These are phyloP conservation scores for Dentipellis fragilis DNA, from an alignment of 768 basidiomycete genomes.

Conservation along the genomic window DNA sequence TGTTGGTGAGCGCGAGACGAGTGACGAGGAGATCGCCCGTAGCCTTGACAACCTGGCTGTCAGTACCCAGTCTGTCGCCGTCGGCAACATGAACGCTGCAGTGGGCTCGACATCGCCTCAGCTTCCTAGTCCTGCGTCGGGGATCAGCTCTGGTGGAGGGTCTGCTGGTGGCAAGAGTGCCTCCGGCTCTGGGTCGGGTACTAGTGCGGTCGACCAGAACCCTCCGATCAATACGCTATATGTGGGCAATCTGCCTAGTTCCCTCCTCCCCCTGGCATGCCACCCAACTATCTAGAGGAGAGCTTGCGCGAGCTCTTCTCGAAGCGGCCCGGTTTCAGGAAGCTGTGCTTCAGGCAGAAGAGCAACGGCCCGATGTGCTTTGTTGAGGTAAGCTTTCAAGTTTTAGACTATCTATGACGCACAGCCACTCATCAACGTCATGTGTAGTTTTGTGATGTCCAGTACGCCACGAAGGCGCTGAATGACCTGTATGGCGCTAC, in stretches of 20 bases:
- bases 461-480: slow-evolving; percentile 76
- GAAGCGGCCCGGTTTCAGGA: slow-evolving; percentile 73
- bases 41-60: slow-evolving; percentile 35
- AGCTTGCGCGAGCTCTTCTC: slow-evolving; percentile 76
- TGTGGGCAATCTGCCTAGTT: slow-evolving; percentile 92
- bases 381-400: slow-evolving; percentile 59
- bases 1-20: slow-evolving; percentile 15
- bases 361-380: slow-evolving; percentile 99
- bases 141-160: slow-evolving; percentile 13
- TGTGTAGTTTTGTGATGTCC: slow-evolving; percentile 81
- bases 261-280: slow-evolving; percentile 62
- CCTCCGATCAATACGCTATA: slow-evolving; percentile 91
- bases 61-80: slow-evolving; percentile 24
- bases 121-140: slow-evolving; percentile 66
- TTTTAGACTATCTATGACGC: neutral
- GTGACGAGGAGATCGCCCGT: slow-evolving; percentile 25
- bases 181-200: slow-evolving; percentile 21
- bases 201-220: slow-evolving; percentile 28
- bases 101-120: slow-evolving; percentile 58
- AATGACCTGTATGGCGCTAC: slow-evolving; percentile 85
- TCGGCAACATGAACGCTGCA: slow-evolving; percentile 13
- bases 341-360: slow-evolving; percentile 92
- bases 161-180: slow-evolving; percentile 14
- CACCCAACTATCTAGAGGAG: slow-evolving; percentile 80
- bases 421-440: neutral